Conservation (phyloP, 257 asterid genomes). For the Fraxinus americana region DNA sequence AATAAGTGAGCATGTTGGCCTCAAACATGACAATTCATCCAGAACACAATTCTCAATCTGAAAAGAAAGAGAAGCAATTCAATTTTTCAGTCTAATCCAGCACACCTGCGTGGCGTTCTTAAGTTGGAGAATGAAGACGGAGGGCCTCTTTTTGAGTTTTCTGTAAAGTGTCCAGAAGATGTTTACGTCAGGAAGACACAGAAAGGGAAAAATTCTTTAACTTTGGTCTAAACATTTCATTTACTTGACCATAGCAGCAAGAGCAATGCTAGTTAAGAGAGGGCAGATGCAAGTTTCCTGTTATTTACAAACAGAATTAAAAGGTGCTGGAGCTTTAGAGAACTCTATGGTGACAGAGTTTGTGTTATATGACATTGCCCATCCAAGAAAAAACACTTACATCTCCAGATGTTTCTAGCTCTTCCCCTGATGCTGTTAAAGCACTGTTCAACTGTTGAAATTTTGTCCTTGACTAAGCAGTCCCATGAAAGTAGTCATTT, state of each 20-base stretch:
- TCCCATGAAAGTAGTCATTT: constrained; percentile 24
- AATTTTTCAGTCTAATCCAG: constrained; percentile 47
- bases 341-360: constrained; percentile 79
- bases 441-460: constrained; percentile 34
- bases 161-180: constrained; percentile 67
- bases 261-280: constrained; percentile 59
- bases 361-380: too few species aligned
- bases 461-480: constrained; percentile 27
- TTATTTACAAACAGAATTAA: constrained; percentile 24
- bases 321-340: constrained; percentile 35
- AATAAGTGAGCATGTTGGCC: constrained; percentile 4
- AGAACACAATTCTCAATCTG: constrained; percentile 31
- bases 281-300: constrained; percentile 83
- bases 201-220: constrained; percentile 43
- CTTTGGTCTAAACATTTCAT: constrained; percentile 51
- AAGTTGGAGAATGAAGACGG: constrained; percentile 57
- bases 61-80: constrained; percentile 36
- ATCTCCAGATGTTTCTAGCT: constrained; percentile 41
- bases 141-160: constrained; percentile 65
- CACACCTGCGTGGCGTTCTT: constrained; percentile 74
- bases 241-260: constrained; percentile 58
- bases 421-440: constrained; percentile 33
- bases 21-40: constrained; percentile 10
- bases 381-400: constrained; percentile 45
- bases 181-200: constrained; percentile 59